phyloP scores from a whole-genome alignment of 2,329 filamentous ascomycete genomes.

The Zelopaecilomyces penicillatus region DNA sequence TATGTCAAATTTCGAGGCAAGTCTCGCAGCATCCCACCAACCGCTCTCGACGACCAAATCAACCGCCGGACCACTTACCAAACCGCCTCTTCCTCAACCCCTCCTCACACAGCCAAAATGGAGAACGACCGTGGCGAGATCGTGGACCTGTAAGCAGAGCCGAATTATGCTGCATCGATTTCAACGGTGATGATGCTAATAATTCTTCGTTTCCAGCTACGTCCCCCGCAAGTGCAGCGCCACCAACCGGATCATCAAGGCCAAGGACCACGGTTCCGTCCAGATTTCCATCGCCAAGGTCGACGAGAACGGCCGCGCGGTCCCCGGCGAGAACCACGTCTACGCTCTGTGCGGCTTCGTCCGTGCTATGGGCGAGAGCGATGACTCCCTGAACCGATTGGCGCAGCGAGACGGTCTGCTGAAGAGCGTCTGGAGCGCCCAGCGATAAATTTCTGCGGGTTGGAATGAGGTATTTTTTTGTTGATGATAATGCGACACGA shows the following conservation, averaged over 20 bases:
- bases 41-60: conserved; percentile 22
- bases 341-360: conserved; percentile 98
- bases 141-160: conserved; percentile 79
- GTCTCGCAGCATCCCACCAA: conserved; percentile 22
- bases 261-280: conserved; percentile 98
- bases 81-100: conserved; percentile 19
- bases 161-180: conserved; percentile 1
- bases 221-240: conserved; percentile 98
- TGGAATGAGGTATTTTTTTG: conserved; percentile 11
- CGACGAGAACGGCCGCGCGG: conserved; percentile 92
- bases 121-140: conserved; percentile 99
- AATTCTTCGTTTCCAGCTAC: conserved; percentile 52
- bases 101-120: conserved; percentile 58
- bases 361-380: conserved; percentile 93
- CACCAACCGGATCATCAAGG: conserved; percentile 99
- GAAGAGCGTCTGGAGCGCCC: conserved; percentile 90
- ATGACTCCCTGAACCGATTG: conserved; percentile 92
- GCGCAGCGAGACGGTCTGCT: conserved; percentile 92
- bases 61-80: conserved; percentile 21
- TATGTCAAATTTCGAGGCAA: conserved; percentile 25
- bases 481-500: neutral
- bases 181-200: conserved; percentile 21
- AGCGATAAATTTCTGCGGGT: conserved; percentile 41
- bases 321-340: conserved; percentile 92
- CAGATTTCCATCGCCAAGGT: conserved; percentile 97